Evolutionary conservation across 805 yeast species (phyloP).

Genomic region (Starmerella bombi): DNA sequence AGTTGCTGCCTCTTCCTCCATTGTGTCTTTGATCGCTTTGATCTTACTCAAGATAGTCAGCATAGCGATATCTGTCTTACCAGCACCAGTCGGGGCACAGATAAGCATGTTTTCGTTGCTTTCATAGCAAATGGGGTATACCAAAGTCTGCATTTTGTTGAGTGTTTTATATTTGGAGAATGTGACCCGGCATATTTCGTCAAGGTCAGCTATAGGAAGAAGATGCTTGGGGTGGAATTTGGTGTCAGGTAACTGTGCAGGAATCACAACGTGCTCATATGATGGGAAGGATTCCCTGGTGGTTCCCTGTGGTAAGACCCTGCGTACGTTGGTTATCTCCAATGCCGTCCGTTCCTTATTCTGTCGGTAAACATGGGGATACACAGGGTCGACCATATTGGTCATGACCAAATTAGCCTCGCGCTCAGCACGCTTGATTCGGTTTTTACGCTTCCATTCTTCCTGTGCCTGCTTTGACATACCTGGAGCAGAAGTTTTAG

Average conservation of each 20-base stretch:
- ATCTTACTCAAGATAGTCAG: slow-evolving; percentile 68
- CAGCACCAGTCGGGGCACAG: slow-evolving; percentile 98
- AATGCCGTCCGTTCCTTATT: slow-evolving; percentile 54
- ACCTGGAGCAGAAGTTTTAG: slow-evolving; percentile 12
- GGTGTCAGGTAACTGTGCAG: slow-evolving; percentile 36
- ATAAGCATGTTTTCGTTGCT: slow-evolving; percentile 91
- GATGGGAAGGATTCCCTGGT: slow-evolving; percentile 33
- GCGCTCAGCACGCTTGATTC: slow-evolving; percentile 13
- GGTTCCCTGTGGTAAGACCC: slow-evolving; percentile 69
- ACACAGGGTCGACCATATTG: slow-evolving; percentile 34
- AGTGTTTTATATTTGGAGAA: slow-evolving; percentile 64
- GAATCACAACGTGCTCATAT: slow-evolving; percentile 75
- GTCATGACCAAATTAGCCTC: slow-evolving; percentile 22
- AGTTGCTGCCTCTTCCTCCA: slow-evolving; percentile 30
- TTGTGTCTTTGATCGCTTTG: slow-evolving; percentile 28
- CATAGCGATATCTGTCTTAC: slow-evolving; percentile 89
- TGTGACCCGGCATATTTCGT: slow-evolving; percentile 68
- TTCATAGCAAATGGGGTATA: slow-evolving; percentile 81
- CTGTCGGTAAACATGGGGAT: slow-evolving; percentile 78
- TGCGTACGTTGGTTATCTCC: slow-evolving; percentile 71
- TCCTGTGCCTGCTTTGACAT: slow-evolving; percentile 13
- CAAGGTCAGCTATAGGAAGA: slow-evolving; percentile 50
- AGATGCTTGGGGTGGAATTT: slow-evolving; percentile 34
- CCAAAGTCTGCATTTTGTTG: slow-evolving; percentile 81
- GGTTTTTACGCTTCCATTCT: slow-evolving; percentile 14